A percentile compares a stretch with the other conserved stretches of the same genome.
phyloP scores from a whole-genome alignment of 352 stramenopile genomes.

The Pythium apleroticum region DNA sequence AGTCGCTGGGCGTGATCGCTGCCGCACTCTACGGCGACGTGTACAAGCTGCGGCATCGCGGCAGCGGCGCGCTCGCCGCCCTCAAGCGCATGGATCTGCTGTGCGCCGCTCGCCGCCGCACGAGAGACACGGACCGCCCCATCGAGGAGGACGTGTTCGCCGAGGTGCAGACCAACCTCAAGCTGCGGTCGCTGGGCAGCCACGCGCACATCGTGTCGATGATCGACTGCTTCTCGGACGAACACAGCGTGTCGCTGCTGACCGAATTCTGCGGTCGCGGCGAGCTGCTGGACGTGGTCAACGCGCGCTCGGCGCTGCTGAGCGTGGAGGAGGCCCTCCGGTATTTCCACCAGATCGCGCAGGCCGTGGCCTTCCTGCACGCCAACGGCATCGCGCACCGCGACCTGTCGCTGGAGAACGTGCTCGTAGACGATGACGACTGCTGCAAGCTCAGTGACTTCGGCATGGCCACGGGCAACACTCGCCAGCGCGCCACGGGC shows the following conservation, averaged over 20 bases:
- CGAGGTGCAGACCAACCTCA: conserved; percentile 70
- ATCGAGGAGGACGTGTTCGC: conserved; percentile 73
- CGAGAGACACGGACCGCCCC: conserved; percentile 42
- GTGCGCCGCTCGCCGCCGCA: conserved; percentile 46
- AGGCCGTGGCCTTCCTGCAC: conserved; percentile 72
- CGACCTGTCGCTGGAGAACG: conserved; percentile 82
- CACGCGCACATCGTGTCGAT: conserved; percentile 71
- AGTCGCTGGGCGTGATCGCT: conserved; percentile 60
- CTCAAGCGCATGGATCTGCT: conserved; percentile 81
- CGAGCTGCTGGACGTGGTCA: conserved; percentile 77
- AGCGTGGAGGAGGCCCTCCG: conserved; percentile 32
- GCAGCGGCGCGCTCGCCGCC: conserved; percentile 55
- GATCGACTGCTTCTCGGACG: conserved; percentile 63
- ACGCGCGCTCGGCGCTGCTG: conserved; percentile 40
- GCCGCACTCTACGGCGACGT: conserved; percentile 74
- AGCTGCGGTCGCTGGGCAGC: conserved; percentile 54
- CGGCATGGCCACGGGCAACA: conserved; percentile 51
- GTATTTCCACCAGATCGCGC: conserved; percentile 70
- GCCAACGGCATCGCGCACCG: conserved; percentile 73
- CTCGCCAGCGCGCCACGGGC: conserved; percentile 27
- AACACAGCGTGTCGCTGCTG: conserved; percentile 61
- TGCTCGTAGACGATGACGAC: conserved; percentile 67
- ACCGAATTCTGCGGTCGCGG: conserved; percentile 66
- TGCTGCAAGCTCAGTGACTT: conserved; percentile 83
- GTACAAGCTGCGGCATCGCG: conserved; percentile 54